Conservation (phyloP, 2,329 filamentous ascomycete genomes). For the Chrysosporium queenslandicum region DNA sequence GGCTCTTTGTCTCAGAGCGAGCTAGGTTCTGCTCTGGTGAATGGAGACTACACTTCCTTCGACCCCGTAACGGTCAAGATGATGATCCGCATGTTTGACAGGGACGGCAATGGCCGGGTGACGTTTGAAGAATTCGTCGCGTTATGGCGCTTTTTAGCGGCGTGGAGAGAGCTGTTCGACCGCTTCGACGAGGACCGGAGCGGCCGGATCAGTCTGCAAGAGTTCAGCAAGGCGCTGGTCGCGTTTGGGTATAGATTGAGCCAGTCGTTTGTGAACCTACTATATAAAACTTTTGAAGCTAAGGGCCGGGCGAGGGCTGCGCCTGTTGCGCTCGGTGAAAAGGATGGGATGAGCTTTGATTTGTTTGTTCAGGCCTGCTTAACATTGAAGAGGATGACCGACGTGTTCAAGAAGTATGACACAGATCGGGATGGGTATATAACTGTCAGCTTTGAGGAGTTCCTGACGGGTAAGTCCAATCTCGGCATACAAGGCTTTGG, state of each 20-base stretch:
- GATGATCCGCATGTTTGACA: slow-evolving; percentile 99
- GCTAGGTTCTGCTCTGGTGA: slow-evolving; percentile 81
- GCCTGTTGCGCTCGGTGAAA: slow-evolving; percentile 31
- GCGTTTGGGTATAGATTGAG: slow-evolving; percentile 90
- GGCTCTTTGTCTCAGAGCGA: slow-evolving; percentile 79
- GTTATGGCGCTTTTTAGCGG: slow-evolving; percentile 88
- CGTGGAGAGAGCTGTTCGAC: slow-evolving; percentile 91
- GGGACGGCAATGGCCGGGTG: slow-evolving; percentile 76
- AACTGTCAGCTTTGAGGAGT: slow-evolving; percentile 72
- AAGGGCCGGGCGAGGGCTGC: slow-evolving; percentile 35
- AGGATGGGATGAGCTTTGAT: slow-evolving; percentile 75
- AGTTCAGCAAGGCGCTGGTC: slow-evolving; percentile 83
- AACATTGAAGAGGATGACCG: slow-evolving; percentile 93
- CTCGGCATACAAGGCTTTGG: not conserved
- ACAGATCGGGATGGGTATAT: slow-evolving; percentile 92
- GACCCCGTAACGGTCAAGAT: slow-evolving; percentile 89
- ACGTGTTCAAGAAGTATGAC: slow-evolving; percentile 98
- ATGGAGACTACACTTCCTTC: slow-evolving; percentile 91
- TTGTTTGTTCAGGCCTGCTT: slow-evolving; percentile 97
- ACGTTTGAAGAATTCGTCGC: slow-evolving; percentile 94
- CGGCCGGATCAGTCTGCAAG: slow-evolving; percentile 73
- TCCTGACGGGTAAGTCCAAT: slow-evolving; percentile 49
- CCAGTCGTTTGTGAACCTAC: slow-evolving; percentile 66
- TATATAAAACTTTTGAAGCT: slow-evolving; percentile 82
- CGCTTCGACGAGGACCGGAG: slow-evolving; percentile 81